A percentile compares a stretch with the other conserved stretches of the same genome.
These are phyloP conservation scores for Cornus kousa DNA, from an alignment of 148 eudicot genomes.

Conservation along the genomic window DNA sequence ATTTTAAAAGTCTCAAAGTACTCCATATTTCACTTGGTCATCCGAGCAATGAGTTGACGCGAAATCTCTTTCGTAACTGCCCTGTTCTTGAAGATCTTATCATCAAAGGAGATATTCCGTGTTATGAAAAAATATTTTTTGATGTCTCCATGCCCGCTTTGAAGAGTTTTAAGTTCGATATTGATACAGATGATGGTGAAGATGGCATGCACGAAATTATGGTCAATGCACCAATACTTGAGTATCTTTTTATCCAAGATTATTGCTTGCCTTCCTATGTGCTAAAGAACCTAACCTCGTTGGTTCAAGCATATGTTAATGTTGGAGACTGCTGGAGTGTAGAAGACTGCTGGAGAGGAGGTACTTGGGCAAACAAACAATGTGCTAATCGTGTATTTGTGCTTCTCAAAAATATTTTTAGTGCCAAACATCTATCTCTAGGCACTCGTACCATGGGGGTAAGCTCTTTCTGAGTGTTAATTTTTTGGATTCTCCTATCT, in stretches of 20 bases:
- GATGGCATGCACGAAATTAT: no score
- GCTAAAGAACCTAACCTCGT: background rate
- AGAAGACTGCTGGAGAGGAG: no score
- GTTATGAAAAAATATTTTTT: background rate
- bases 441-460: background rate
- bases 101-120: background rate
- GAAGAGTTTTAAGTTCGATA: background rate
- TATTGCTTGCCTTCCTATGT: background rate
- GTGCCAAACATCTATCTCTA: slow-evolving; percentile 2
- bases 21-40: slow-evolving; percentile 4
- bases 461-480: background rate
- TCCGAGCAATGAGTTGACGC: background rate
- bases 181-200: no score
- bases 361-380: background rate
- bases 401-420: slow-evolving; percentile 9
- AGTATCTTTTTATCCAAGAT: background rate
- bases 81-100: slow-evolving; percentile 4
- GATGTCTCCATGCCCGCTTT: slow-evolving; percentile 3
- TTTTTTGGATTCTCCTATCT: no score
- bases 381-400: background rate
- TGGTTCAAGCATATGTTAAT: slow-evolving; percentile 13
- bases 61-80: slow-evolving; percentile 13
- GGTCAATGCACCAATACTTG: slow-evolving; percentile 9
- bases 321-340: slow-evolving; percentile 4
- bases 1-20: slow-evolving; percentile 14